Percentiles rank a stretch among this genome's conserved stretches.
phyloP scores from a whole-genome alignment of 2,329 filamentous ascomycete genomes.

The Clonostachys chloroleuca region DNA sequence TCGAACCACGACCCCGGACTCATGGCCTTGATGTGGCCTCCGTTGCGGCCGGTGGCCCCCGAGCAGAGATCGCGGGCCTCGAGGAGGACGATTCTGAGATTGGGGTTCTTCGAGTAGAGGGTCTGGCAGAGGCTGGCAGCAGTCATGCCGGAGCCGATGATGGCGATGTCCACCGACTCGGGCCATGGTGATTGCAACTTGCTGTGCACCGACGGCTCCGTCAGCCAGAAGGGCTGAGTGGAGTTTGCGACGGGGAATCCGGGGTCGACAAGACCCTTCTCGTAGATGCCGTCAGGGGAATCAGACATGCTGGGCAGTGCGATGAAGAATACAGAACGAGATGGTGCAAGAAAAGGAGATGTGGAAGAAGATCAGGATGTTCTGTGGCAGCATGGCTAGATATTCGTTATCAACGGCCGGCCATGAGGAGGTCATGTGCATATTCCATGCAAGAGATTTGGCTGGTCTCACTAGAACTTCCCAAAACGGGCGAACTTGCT shows the following conservation, averaged over 20 bases:
- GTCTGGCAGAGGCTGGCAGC: background rate
- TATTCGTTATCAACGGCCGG: too few relatives aligned
- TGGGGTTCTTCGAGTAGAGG: background rate
- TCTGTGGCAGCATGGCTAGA: too few relatives aligned
- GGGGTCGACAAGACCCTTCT: background rate
- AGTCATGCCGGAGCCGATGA: conserved; percentile 12
- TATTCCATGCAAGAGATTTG: too few relatives aligned
- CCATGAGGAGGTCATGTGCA: too few relatives aligned
- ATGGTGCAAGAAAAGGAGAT: too few relatives aligned
- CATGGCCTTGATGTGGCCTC: conserved; percentile 42
- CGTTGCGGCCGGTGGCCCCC: conserved; percentile 50
- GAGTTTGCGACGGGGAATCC: background rate
- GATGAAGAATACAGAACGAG: too few relatives aligned
- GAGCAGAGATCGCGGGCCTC: conserved; percentile 44
- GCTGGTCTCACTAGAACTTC: too few relatives aligned
- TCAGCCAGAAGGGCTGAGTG: too few relatives aligned
- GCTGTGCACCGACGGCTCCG: too few relatives aligned
- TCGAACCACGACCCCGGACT: conserved; percentile 34
- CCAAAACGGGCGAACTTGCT: too few relatives aligned
- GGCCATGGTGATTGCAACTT: too few relatives aligned
- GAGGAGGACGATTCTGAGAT: conserved; percentile 33
- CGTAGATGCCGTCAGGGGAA: conserved; percentile 3
- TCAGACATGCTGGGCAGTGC: conserved; percentile 2
- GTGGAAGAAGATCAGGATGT: too few relatives aligned
- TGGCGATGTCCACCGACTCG: conserved; percentile 6